Percentiles rank a stretch among this genome's conserved stretches.
Evolutionary conservation across 2,329 filamentous ascomycete genomes (phyloP).

Genomic region (Cladosporium sp.): DNA sequence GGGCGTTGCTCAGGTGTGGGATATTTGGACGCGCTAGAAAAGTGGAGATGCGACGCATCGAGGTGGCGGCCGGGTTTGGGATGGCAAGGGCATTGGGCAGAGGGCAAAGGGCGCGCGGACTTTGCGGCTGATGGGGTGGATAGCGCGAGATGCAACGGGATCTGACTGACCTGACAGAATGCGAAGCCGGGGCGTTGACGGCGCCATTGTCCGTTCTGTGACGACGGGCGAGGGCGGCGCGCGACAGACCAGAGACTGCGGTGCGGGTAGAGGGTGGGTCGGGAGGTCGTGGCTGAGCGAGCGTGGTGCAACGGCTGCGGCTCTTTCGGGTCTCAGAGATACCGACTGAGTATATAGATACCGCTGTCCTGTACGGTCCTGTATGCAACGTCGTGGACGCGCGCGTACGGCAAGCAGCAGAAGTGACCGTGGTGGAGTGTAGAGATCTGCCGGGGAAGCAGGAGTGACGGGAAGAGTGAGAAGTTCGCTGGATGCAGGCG

Average conservation of each 20-base stretch:
- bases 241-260: neutral
- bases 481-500: conserved; percentile 4
- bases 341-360: no score
- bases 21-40: conserved; percentile 19
- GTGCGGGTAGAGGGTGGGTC: conserved; percentile 9
- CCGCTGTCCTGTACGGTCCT: no score
- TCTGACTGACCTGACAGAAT: conserved; percentile 59
- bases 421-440: no score
- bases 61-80: conserved; percentile 1
- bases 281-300: conserved; percentile 9
- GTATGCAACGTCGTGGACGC: no score
- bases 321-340: no score
- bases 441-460: no score
- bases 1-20: conserved; percentile 12
- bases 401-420: neutral
- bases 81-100: conserved; percentile 1
- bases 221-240: neutral
- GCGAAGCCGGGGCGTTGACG: conserved; percentile 58
- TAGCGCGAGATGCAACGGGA: conserved; percentile 8
- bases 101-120: conserved; percentile 9
- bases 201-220: conserved; percentile 42
- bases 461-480: no score
- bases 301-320: neutral
- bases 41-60: conserved; percentile 15
- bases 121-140: conserved; percentile 7